Base-by-base conservation (phyloP, 441 rosid genomes). In the Melastoma candidum region DNA sequence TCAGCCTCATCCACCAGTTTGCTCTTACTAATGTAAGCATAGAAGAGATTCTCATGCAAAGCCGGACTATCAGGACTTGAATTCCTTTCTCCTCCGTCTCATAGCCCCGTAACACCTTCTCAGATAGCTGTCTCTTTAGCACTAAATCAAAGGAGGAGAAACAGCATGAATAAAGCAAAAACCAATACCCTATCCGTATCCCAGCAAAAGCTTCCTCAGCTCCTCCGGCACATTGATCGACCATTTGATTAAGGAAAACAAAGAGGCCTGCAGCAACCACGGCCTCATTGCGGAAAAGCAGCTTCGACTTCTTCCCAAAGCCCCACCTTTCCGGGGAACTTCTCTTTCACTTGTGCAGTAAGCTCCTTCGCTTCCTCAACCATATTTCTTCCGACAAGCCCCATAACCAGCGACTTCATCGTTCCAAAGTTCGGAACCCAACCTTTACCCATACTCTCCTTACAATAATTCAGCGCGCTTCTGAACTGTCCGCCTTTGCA, bases 291-390 rank as follows among this genome's bases (percentile, higher is more conserved):
- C 1, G 84, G 70, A 70, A 87, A 74, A 27, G 60, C 74, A 0
- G 86, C 82, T 73, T 85, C 95, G 0, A 85, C 66, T 66, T 85
- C 98, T 49, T 79, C 71, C 98, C 98, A 92, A 64, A 64, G 17
- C 53, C 75, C 77, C 3, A 51, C 68, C 11, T 71, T 79, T 63
- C 63, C 75, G 0, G 70, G 7, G 63, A 87, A 79, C 69, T 58
- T 77, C 71, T 71, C 71, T 72, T 87, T 87, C 32, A 85, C 70
- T 47, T 66, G 55, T 54, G 47, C 65, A 26, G 80, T 58, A 26
- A 83, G 78, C 60, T 71, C 77, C 50, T 72, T 75, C 0, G 95
- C 98, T 71, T 85, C 92, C 0, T 64, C 75, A 1, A 82, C 77
- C 57, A 75, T 92, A 0, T 81, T 76, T 7, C 25, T 47, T 2